Base-by-base conservation (phyloP, 257 asterid genomes). In the Sherardia arvensis region DNA sequence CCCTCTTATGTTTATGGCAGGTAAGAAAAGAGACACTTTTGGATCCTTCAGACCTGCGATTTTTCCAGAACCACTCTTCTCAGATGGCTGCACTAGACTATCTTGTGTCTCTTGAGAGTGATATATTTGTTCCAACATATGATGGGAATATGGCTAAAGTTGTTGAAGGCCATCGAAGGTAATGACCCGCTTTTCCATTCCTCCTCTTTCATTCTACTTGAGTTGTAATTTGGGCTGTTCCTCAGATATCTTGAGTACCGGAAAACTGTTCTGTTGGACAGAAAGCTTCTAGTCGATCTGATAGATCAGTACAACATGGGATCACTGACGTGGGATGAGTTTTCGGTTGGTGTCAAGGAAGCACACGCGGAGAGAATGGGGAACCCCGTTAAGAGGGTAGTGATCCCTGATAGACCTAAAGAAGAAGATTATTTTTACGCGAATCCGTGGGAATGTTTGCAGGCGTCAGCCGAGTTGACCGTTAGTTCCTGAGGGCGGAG, bases 101-200 rank as follows among this genome's bases (percentile, higher is more conserved):
- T 80, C 96, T 93, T n/a, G 99, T 93, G 66, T 93, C 99, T 7
- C 75, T 90, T 53, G 96, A 93, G 81, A 93, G 99, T 61, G 95
- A 93, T 72, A 84, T 90, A 57, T 93, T 90, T 73, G 90, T 86
- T 66, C 99, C 97, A 53, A 93, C 99, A 6, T 93, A 93, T 63
- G 97, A 90, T 62, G 99, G 99, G 53, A 93, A 93, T 75, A 93
- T 93, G 99, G 99, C 99, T 62, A 93, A 87, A 84, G 97, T 93
- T 59, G 99, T 93, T 57, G 99, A 90, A 87, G 99, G 99, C 23
- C 97, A 90, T 76, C 95, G 97, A 72, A 90, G 99, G 99, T 87
- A 81, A 38, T 38, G 18, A 38, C 47, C 12, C 34, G 7, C 4
- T 32, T 32, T 40, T 26, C 51, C 43, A 33, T 54, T 29, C 27